Evolutionary conservation across 1,139 yeast species (phyloP).

Genomic region (Debaryomyces singareniensis): DNA sequence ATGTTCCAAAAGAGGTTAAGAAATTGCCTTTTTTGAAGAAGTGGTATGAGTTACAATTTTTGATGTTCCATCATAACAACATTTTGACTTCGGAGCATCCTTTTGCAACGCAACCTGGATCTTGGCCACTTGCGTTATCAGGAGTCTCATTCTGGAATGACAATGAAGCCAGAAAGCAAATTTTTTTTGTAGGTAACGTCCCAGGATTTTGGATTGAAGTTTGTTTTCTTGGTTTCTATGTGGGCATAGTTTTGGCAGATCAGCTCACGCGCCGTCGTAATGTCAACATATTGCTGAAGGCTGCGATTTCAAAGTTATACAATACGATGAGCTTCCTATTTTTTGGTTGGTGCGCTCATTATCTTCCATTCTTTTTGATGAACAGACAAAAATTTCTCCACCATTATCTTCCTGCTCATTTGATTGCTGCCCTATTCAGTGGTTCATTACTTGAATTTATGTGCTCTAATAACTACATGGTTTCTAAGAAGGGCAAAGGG

Average conservation of each 20-base stretch:
- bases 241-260: slow-evolving; percentile 63
- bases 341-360: slow-evolving; percentile 83
- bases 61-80: slow-evolving; percentile 92
- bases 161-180: slow-evolving; percentile 57
- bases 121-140: slow-evolving; percentile 88
- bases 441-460: slow-evolving; percentile 81
- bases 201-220: slow-evolving; percentile 91
- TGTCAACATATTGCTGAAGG: slow-evolving; percentile 47
- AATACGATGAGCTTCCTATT: slow-evolving; percentile 80
- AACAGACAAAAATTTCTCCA: slow-evolving; percentile 89
- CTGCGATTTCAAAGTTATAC: slow-evolving; percentile 69
- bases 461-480: slow-evolving; percentile 52
- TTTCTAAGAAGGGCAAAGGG: slow-evolving; percentile 15
- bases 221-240: slow-evolving; percentile 56
- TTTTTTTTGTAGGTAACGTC: slow-evolving; percentile 83
- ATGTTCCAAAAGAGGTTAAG: slow-evolving; percentile 53
- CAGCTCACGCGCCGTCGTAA: slow-evolving; percentile 74
- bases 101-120: slow-evolving; percentile 85
- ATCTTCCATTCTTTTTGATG: slow-evolving; percentile 89
- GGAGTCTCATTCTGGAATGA: slow-evolving; percentile 98
- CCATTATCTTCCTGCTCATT: slow-evolving; percentile 94
- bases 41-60: slow-evolving; percentile 82
- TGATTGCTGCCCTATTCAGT: slow-evolving; percentile 76
- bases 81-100: slow-evolving; percentile 86
- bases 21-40: slow-evolving; percentile 69